Evolutionary conservation across 2,329 filamentous ascomycete genomes (phyloP), one percentile per base, ranked within the genome.

Genomic region (Zymoseptoria brevis): DNA sequence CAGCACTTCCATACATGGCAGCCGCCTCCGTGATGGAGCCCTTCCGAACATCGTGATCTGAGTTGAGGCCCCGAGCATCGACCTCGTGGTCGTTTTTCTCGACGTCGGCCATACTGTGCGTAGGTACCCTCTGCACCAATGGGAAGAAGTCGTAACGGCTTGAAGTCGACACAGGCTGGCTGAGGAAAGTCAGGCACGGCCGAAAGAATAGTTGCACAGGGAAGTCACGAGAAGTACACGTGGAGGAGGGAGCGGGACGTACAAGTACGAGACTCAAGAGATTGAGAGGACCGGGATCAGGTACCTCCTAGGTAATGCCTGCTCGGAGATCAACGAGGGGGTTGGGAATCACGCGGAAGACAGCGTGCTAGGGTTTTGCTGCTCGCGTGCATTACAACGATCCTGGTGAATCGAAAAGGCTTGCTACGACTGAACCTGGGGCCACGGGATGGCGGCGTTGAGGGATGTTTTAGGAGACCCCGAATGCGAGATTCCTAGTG

Each of bases 1-100:
- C 71, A 48, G 79, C 66, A 63, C 81, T 76, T 52, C 81, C 80
- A 67, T 81, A 83, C 19, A 83, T 53, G 55, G 79, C 81, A 50
- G 76, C 76, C 49, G 80, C 80, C 68, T 83, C 81, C 21, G 69
- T 72, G 21, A 77, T 29, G 21, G 62, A 63, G 24, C 60, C 56
- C 48, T 59, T 61, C 48, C 63, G 55, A 11, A 56, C 58, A 19
- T 54, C 53, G 19, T 56, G 55, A 45, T 57, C 41, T 11, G 48
- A 54, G 8, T 57, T 50, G 24, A n/a, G 50, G 19, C 52, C 51
- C 13, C 35, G 13, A 4, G 26, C 50, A 45, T 55, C 50, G 22
- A 62, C 50, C 19, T 35, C 48, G 19, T 63, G 62, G 4, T 53
- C 16, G 13, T 41, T 54, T 56, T 63, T 63, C 30, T 60, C 62